These are phyloP conservation scores for Benincasa hispida DNA, from an alignment of 306 rosid genomes.

Conservation along the genomic window DNA sequence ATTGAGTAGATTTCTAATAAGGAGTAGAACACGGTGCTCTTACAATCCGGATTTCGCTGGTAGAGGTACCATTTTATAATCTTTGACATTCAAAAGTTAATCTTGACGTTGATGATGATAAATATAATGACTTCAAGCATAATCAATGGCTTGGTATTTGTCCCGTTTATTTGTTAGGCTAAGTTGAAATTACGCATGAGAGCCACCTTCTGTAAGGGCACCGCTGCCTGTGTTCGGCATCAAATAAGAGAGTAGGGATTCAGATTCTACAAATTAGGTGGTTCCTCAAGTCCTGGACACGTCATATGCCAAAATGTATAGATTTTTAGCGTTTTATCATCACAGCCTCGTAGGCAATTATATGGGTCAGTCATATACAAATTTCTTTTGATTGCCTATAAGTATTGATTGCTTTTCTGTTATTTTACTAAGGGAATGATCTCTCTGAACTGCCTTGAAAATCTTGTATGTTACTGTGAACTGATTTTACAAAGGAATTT, in stretches of 20 bases:
- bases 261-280: background rate
- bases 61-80: background rate
- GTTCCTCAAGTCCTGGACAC: background rate
- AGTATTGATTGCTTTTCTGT: background rate
- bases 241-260: background rate
- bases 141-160: background rate
- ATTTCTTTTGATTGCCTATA: background rate
- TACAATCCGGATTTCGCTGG: background rate
- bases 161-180: background rate
- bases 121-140: background rate
- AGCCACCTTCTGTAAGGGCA: background rate
- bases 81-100: background rate
- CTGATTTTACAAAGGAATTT: background rate
- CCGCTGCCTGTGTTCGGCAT: background rate
- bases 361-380: background rate
- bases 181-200: background rate
- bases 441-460: background rate
- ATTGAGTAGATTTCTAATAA: conserved; percentile 39
- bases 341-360: background rate
- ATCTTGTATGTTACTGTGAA: background rate
- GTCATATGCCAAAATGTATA: background rate
- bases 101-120: background rate
- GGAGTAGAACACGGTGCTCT: background rate
- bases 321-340: background rate
- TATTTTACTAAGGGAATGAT: background rate